Base-by-base conservation (phyloP, 1,284 basidiomycete species). In the Malassezia cuniculi region DNA sequence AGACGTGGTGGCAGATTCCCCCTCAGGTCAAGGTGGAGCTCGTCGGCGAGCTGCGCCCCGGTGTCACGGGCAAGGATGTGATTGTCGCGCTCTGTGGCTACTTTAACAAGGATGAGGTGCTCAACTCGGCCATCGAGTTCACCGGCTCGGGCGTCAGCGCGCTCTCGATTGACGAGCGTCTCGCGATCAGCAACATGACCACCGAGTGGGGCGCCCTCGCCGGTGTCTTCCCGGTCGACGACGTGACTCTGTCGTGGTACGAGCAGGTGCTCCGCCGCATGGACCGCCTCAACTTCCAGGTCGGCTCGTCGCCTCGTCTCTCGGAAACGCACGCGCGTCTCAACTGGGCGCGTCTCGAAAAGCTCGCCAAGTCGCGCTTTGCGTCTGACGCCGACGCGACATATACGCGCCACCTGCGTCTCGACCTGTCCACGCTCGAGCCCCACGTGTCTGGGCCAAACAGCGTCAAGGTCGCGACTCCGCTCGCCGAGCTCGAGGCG, bases 1-100 rank as follows among this genome's bases (percentile, higher is more conserved):
- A 86, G 70, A 97, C 93, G 4, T 99, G 90, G 90, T 97, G 90
- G 93, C 90, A 97, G 72, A 82, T 99, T 18, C 90, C 90, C 5
- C 78, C 86, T 7, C 87, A 94, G 75, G 78, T 99, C 68, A 85
- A 85, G 48, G 90, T 97, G 44, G 86, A 94, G 61, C 74, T 99
- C 28, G 78, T 75, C 46, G 90, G 90, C 10, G 72, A 72, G 47
- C 75, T 95, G 0, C 74, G 82, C 0, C 76, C 80, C 0, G 93
- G 93, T 6, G 90, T 95, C 0, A 93, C 86, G 0, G 93, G 93
- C 25, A 99, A 99, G 70, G 90, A 99, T 60, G 84, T 99, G 30
- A 97, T 99, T 46, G 84, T 99, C 9, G 90, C 90, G 0, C 76
- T 99, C 4, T 95, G 90, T 47, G 87, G 90, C 8, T 82, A 81